These are phyloP conservation scores for Allantophomopsis cytisporea DNA, from an alignment of 2,329 filamentous ascomycete genomes.

Conservation along the genomic window DNA sequence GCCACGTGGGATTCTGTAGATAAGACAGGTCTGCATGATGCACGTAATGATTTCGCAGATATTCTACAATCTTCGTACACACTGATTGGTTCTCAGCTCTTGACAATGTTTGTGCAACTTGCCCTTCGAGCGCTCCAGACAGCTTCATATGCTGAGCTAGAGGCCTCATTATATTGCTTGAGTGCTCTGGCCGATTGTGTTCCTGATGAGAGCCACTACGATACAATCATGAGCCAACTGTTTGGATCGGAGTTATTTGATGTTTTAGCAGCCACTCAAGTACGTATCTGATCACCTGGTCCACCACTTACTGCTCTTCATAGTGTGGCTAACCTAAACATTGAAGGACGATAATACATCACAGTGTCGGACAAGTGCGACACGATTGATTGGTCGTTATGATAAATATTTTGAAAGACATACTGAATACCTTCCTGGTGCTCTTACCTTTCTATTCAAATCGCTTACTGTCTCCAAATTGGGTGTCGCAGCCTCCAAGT, in stretches of 20 bases:
- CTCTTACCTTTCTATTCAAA: slow-evolving; percentile 61
- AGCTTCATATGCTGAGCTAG: slow-evolving; percentile 43
- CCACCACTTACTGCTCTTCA: too few relatives aligned
- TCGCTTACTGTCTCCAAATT: slow-evolving; percentile 50
- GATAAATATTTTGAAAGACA: slow-evolving; percentile 66
- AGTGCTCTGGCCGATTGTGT: slow-evolving; percentile 54
- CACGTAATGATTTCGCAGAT: slow-evolving; percentile 68
- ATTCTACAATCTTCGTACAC: slow-evolving; percentile 61
- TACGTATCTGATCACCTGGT: too few relatives aligned
- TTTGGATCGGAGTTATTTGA: slow-evolving; percentile 47
- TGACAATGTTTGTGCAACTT: slow-evolving; percentile 42
- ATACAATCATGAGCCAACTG: slow-evolving; percentile 43
- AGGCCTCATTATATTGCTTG: slow-evolving; percentile 48
- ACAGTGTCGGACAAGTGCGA: too few relatives aligned
- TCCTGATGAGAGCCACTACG: slow-evolving; percentile 39
- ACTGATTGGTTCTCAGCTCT: slow-evolving; percentile 38
- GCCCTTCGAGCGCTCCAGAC: slow-evolving; percentile 33
- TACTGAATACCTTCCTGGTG: slow-evolving; percentile 50
- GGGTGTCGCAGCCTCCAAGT: slow-evolving; percentile 56
- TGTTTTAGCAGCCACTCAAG: slow-evolving; percentile 30
- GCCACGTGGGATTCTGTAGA: slow-evolving; percentile 58
- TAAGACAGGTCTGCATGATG: slow-evolving; percentile 53
- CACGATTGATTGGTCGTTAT: slow-evolving; percentile 46
- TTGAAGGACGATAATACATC: too few relatives aligned
- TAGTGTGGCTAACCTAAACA: too few relatives aligned